Evolutionary conservation across 257 asterid species (phyloP).

Genomic region (Ophiorrhiza pumila): DNA sequence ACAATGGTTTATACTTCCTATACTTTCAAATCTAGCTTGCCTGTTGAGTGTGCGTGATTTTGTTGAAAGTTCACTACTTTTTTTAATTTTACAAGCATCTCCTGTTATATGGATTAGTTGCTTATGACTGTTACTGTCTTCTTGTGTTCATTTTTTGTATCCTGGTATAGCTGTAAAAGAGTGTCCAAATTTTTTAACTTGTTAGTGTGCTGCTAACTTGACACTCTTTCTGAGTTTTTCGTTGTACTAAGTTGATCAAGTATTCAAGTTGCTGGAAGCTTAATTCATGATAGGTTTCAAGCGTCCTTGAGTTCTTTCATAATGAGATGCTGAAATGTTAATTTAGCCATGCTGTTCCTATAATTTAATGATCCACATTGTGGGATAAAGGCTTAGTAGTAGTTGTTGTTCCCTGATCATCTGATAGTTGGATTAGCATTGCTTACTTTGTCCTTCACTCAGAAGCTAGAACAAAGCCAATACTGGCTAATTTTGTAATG

Average conservation of each 20-base stretch:
- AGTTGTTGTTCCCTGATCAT: too few relatives aligned
- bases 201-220: neutral
- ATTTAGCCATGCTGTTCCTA: neutral
- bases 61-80: neutral
- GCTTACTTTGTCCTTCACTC: neutral
- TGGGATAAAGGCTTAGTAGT: too few relatives aligned
- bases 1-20: neutral
- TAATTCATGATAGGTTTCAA: neutral
- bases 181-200: neutral
- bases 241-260: neutral
- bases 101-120: neutral
- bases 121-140: neutral
- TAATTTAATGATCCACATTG: too few relatives aligned
- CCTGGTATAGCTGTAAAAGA: neutral
- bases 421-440: neutral
- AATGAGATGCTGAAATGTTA: neutral
- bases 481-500: neutral
- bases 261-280: neutral
- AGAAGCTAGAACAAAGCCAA: neutral
- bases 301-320: neutral
- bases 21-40: neutral
- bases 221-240: neutral
- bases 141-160: neutral
- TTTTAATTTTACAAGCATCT: neutral
- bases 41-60: too few relatives aligned